A percentile compares a stretch with the other conserved stretches of the same genome.
Conservation (phyloP, 1,139 yeast species). For the Hemisphaericaspora lyxosophila region DNA sequence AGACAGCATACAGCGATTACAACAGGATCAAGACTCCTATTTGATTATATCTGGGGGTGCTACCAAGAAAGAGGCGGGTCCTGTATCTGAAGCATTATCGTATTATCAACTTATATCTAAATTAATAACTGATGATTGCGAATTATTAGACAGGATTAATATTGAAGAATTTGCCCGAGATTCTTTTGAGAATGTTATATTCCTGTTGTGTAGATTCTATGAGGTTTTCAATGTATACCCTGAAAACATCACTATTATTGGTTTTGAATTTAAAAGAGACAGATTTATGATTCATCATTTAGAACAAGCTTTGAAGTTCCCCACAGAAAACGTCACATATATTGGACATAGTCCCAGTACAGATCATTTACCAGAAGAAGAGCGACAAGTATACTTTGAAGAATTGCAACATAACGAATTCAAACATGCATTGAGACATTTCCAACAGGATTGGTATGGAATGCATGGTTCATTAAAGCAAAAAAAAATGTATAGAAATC, state of each 20-base stretch:
- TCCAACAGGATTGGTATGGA: conserved; percentile 65
- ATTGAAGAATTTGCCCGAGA: conserved; percentile 77
- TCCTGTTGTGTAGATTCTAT: conserved; percentile 57
- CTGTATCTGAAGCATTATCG: conserved; percentile 60
- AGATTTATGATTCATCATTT: conserved; percentile 63
- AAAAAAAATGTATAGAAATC: conserved; percentile 58
- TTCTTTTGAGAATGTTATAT: conserved; percentile 75
- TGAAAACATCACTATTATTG: conserved; percentile 52
- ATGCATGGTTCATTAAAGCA: conserved; percentile 35
- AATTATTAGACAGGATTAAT: conserved; percentile 26
- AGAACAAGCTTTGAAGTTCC: conserved; percentile 41
- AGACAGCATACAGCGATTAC: conserved; percentile 33
- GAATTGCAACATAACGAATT: conserved; percentile 50
- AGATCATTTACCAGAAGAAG: conserved; percentile 19
- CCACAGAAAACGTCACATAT: conserved; percentile 39
- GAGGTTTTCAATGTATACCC: conserved; percentile 55
- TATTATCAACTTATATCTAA: conserved; percentile 44
- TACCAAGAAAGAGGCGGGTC: conserved; percentile 56
- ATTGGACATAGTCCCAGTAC: conserved; percentile 67
- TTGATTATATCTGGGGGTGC: conserved; percentile 72
- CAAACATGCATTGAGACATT: conserved; percentile 55
- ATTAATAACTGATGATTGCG: conserved; percentile 12
- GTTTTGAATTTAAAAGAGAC: conserved; percentile 68
- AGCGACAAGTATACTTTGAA: conserved; percentile 32
- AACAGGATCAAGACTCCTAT: conserved; percentile 26